phyloP scores from a whole-genome alignment of 495 filamentous ascomycete genomes.

The Sphaerosporella brunnea region DNA sequence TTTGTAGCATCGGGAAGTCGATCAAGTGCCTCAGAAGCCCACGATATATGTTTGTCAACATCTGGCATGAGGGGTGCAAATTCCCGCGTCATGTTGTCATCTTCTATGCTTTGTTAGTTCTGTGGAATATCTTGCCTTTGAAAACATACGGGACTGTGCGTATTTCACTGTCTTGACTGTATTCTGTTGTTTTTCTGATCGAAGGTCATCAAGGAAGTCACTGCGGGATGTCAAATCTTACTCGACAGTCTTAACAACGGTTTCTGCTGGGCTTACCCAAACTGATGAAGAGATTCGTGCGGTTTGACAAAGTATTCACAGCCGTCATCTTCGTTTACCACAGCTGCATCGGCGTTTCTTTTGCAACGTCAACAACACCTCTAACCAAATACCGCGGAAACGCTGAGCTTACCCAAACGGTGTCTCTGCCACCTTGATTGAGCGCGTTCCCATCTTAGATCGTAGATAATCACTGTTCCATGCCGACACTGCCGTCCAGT shows the following conservation, averaged over 20 bases:
- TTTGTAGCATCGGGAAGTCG: constrained; percentile 51
- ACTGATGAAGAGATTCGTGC: constrained; percentile 27
- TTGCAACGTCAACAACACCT: neutral
- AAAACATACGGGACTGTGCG: constrained; percentile 32
- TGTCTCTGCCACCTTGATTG: constrained; percentile 54
- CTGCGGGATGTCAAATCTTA: neutral
- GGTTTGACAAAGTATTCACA: constrained; percentile 31
- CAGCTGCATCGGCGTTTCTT: constrained; percentile 29
- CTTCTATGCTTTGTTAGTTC: constrained; percentile 32
- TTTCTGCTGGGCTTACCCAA: constrained; percentile 15
- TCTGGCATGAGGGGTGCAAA: constrained; percentile 40
- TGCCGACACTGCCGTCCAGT: constrained; percentile 40
- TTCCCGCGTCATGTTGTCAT: constrained; percentile 57
- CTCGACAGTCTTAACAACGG: constrained; percentile 4
- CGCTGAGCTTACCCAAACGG: constrained; percentile 39
- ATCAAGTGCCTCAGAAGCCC: constrained; percentile 46
- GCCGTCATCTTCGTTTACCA: constrained; percentile 14
- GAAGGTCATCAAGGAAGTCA: constrained; percentile 7
- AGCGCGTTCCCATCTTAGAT: constrained; percentile 32
- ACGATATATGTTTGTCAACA: constrained; percentile 41
- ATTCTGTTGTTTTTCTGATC: constrained; percentile 4
- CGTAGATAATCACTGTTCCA: constrained; percentile 44
- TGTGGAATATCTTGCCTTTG: neutral
- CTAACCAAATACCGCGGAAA: constrained; percentile 4
- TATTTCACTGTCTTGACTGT: constrained; percentile 28